A percentile compares a stretch with the other conserved stretches of the same genome.
These are phyloP conservation scores for Xylaria hypoxylon DNA, from an alignment of 2,329 filamentous ascomycete genomes.

Conservation along the genomic window DNA sequence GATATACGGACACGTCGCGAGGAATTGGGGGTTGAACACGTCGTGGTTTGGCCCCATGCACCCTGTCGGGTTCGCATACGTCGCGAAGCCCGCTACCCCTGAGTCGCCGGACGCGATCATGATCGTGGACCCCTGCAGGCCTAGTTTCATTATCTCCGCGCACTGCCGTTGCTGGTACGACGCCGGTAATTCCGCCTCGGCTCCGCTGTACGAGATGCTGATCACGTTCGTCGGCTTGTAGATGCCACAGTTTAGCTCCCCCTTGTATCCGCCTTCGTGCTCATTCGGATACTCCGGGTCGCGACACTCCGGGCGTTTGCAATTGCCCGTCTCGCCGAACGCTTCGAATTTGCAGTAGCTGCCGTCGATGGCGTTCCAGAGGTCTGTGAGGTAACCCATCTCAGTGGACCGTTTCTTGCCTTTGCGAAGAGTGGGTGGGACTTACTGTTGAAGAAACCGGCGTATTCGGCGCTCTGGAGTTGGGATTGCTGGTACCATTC, in stretches of 20 bases:
- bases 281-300: slow-evolving; percentile 65
- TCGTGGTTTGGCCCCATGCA: slow-evolving; percentile 54
- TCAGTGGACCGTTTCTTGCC: background rate
- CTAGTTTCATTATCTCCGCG: slow-evolving; percentile 65
- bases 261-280: slow-evolving; percentile 61
- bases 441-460: slow-evolving; percentile 51
- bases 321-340: slow-evolving; percentile 62
- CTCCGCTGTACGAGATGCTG: slow-evolving; percentile 67
- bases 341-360: slow-evolving; percentile 65
- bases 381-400: slow-evolving; percentile 48
- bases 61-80: slow-evolving; percentile 47
- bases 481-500: slow-evolving; percentile 53
- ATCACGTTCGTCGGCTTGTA: slow-evolving; percentile 54
- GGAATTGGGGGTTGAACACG: slow-evolving; percentile 63
- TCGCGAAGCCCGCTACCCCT: slow-evolving; percentile 56
- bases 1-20: slow-evolving; percentile 62
- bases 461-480: slow-evolving; percentile 45
- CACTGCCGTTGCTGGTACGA: slow-evolving; percentile 66
- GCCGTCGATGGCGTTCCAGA: slow-evolving; percentile 64
- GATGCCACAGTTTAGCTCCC: slow-evolving; percentile 51
- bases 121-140: slow-evolving; percentile 61
- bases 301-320: slow-evolving; percentile 53
- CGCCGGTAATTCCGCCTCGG: slow-evolving; percentile 64
- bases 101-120: slow-evolving; percentile 62
- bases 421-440: background rate